These are phyloP conservation scores for Suillus fuscotomentosus DNA, from an alignment of 768 basidiomycete species.

Conservation along the genomic window DNA sequence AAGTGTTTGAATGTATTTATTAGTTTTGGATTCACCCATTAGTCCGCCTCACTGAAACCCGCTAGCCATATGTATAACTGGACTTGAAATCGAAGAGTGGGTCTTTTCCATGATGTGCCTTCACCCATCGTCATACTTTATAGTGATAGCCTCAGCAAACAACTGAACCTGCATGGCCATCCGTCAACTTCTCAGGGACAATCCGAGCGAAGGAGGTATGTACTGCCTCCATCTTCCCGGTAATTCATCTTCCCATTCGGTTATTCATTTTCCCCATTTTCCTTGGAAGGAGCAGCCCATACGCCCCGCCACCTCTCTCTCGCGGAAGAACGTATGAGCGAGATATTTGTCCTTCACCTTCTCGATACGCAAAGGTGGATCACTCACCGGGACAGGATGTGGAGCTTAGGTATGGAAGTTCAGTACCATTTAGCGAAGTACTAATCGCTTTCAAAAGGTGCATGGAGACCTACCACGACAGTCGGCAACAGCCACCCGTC, in stretches of 20 bases:
- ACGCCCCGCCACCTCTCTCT: conserved; percentile 31
- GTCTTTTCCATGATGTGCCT: no score
- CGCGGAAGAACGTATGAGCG: conserved; percentile 30
- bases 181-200: conserved; percentile 11
- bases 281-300: conserved; percentile 15
- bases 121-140: no score
- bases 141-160: background rate
- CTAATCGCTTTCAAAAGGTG: conserved; percentile 21
- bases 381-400: conserved; percentile 17
- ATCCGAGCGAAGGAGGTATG: conserved; percentile 20
- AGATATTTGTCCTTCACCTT: conserved; percentile 30
- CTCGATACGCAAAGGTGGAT: conserved; percentile 29
- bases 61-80: no score
- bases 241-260: background rate
- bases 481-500: conserved; percentile 29
- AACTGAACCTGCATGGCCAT: background rate
- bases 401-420: conserved; percentile 20
- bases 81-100: no score
- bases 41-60: no score
- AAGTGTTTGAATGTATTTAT: no score
- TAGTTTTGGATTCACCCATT: no score
- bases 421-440: conserved; percentile 7
- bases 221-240: conserved; percentile 12
- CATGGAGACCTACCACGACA: conserved; percentile 22
- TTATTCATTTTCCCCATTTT: no score